phyloP scores from a whole-genome alignment of 164 flowering plant species.

The grape (Vitis vinifera) region ASM3070453v1 NC_081815.1:388501-389000 shows the following conservation, averaged over 20 bases:
- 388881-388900: too few relatives aligned
- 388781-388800: slow-evolving; percentile 66
- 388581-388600: slow-evolving; percentile 58
- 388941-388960: neutral
- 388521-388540: too few relatives aligned
- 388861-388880: slow-evolving; percentile 24
- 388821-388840: slow-evolving; percentile 86
- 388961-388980: slow-evolving; percentile 77
- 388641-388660: slow-evolving; percentile 71
- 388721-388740: slow-evolving; percentile 76
- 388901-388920: too few relatives aligned
- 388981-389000: slow-evolving; percentile 91
- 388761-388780: slow-evolving; percentile 61
- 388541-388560: too few relatives aligned
- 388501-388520: too few relatives aligned
- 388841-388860: slow-evolving; percentile 72
- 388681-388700: slow-evolving; percentile 35
- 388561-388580: neutral
- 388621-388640: slow-evolving; percentile 92
- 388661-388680: slow-evolving; percentile 44
- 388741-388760: slow-evolving; percentile 48
- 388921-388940: too few relatives aligned
- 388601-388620: slow-evolving; percentile 94
- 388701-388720: slow-evolving; percentile 67
- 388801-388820: slow-evolving; percentile 88